These are phyloP conservation scores for Vickermania ingenoplastis DNA, from an alignment of 208 protist species.

Conservation along the genomic window DNA sequence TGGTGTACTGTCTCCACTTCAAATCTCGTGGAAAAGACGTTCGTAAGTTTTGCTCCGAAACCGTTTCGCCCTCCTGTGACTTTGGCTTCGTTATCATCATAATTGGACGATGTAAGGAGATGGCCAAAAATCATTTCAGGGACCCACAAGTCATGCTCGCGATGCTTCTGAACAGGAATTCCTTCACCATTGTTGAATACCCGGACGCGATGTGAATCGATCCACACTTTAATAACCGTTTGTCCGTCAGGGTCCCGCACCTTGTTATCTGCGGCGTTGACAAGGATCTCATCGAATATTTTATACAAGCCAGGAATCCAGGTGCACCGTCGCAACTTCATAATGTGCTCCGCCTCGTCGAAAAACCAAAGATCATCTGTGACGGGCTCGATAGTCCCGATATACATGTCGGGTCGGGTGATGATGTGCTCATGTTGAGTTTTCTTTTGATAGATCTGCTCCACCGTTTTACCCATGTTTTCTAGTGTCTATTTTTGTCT, in stretches of 20 bases:
- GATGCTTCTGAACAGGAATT: constrained; percentile 96
- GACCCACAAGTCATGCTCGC: constrained; percentile 96
- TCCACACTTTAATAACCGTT: constrained; percentile 92
- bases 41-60: constrained; percentile 99
- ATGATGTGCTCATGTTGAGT: constrained; percentile 98
- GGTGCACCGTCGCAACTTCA: constrained; percentile 90
- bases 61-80: constrained; percentile 95
- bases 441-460: constrained; percentile 97
- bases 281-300: constrained; percentile 99
- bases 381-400: constrained; percentile 91
- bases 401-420: constrained; percentile 99
- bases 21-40: constrained; percentile 99
- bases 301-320: constrained; percentile 99
- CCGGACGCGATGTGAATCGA: constrained; percentile 93
- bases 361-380: constrained; percentile 95
- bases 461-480: constrained; percentile 69
- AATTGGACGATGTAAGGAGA: constrained; percentile 98
- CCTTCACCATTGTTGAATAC: constrained; percentile 99
- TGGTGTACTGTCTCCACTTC: constrained; percentile 96
- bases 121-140: constrained; percentile 99
- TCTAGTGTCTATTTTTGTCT: constrained; percentile 16
- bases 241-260: constrained; percentile 91
- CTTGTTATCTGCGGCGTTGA: constrained; percentile 99
- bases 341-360: constrained; percentile 82
- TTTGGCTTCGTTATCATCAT: constrained; percentile 97